Conservation (phyloP, 805 yeast species). For the Nakazawaea wyomingensis region DNA sequence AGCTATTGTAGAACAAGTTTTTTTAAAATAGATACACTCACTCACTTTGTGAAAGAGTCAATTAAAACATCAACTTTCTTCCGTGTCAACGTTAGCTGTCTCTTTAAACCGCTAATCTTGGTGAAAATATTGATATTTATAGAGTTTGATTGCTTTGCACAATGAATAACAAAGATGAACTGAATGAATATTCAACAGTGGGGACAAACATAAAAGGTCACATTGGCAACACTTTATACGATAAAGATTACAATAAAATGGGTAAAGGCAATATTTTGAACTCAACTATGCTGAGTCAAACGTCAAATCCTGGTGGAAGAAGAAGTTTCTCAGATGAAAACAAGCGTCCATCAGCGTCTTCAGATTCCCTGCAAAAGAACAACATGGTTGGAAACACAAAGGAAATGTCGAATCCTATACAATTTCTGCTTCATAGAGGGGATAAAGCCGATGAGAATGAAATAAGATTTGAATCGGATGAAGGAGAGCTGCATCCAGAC, state of each 20-base stretch:
- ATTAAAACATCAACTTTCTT: too few relatives aligned
- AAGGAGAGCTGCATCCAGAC: not conserved
- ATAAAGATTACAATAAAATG: not conserved
- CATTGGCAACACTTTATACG: not conserved
- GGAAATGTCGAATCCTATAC: constrained; percentile 4
- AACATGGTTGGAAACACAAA: not conserved
- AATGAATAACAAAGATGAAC: not conserved
- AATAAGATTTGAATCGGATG: not conserved
- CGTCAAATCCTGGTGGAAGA: not conserved
- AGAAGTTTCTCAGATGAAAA: not conserved
- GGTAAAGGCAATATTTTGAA: not conserved
- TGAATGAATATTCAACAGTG: not conserved
- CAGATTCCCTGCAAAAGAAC: not conserved
- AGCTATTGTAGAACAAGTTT: too few relatives aligned
- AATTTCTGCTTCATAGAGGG: not conserved
- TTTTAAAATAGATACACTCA: too few relatives aligned
- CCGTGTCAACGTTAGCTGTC: too few relatives aligned
- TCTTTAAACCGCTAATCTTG: not conserved
- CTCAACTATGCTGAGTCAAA: not conserved
- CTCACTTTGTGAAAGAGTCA: too few relatives aligned
- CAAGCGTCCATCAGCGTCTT: not conserved
- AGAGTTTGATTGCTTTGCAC: not conserved
- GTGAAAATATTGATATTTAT: not conserved
- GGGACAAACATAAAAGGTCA: not conserved
- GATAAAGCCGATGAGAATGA: constrained; percentile 10